These are phyloP conservation scores for Fraxinus sp. DNA, from an alignment of 305 asterid genomes.

Conservation along the genomic window DNA sequence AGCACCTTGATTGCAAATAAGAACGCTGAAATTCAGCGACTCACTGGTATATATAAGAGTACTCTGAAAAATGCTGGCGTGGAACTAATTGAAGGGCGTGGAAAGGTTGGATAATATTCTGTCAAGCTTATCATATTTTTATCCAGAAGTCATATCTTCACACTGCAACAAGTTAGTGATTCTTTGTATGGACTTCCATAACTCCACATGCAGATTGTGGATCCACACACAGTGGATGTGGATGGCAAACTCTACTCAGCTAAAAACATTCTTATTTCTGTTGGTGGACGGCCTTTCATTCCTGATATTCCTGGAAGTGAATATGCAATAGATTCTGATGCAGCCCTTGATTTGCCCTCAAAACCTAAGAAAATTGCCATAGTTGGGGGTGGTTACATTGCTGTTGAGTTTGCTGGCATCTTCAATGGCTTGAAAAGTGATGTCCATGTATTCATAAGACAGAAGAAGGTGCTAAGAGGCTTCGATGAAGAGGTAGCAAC, in stretches of 20 bases:
- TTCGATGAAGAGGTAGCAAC: slow-evolving; percentile 87
- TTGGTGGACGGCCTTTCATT: slow-evolving; percentile 94
- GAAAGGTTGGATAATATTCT: slow-evolving; percentile 64
- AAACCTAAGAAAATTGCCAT: slow-evolving; percentile 86
- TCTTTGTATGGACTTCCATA: slow-evolving; percentile 12
- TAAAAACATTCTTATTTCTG: slow-evolving; percentile 79
- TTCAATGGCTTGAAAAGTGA: slow-evolving; percentile 82
- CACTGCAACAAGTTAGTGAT: neutral
- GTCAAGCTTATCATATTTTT: neutral
- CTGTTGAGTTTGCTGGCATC: slow-evolving; percentile 98
- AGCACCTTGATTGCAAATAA: slow-evolving; percentile 84
- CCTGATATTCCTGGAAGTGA: slow-evolving; percentile 94
- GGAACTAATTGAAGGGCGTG: slow-evolving; percentile 83
- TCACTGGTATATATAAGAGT: slow-evolving; percentile 83
- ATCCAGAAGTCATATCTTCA: neutral
- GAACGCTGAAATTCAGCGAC: slow-evolving; percentile 88
- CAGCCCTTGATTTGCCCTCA: slow-evolving; percentile 89
- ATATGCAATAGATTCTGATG: slow-evolving; percentile 88
- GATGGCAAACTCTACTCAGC: slow-evolving; percentile 85
- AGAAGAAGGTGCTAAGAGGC: slow-evolving; percentile 84
- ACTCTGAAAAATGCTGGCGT: slow-evolving; percentile 74
- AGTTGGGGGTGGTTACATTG: slow-evolving; percentile 97
- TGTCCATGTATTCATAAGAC: slow-evolving; percentile 91
- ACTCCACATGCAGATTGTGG: slow-evolving; percentile 59
- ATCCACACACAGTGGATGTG: slow-evolving; percentile 86